These are phyloP conservation scores for Theobroma cacao DNA, from an alignment of 345 rosid genomes.

Conservation along the genomic window DNA sequence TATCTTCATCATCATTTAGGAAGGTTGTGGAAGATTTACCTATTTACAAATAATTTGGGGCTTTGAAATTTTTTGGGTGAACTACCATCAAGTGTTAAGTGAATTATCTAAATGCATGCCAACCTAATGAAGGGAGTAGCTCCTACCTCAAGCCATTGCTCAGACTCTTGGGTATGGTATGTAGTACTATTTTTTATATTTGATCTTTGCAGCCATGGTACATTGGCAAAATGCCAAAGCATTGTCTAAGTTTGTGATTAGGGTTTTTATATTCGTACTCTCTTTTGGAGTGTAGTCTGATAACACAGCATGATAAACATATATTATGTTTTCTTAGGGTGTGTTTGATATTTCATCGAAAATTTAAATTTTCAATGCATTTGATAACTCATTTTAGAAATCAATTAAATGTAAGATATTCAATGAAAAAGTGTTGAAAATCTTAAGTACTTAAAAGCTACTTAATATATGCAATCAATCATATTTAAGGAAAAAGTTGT, in stretches of 20 bases:
- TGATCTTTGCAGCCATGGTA: neutral
- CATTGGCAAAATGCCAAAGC: neutral
- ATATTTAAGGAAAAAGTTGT: no score
- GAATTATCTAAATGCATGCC: neutral
- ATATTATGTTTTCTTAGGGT: neutral
- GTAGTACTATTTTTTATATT: neutral
- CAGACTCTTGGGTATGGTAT: neutral
- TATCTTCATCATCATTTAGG: neutral
- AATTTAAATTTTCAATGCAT: no score
- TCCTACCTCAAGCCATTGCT: neutral
- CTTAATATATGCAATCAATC: no score
- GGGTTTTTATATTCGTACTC: neutral
- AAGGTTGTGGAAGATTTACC: neutral
- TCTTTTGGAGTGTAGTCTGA: neutral
- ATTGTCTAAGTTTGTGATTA: neutral
- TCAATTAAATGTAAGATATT: no score
- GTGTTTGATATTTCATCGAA: no score
- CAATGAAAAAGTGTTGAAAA: no score
- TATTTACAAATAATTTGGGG: neutral
- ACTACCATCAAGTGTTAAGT: neutral
- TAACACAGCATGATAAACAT: neutral
- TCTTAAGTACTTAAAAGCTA: no score
- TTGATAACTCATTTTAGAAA: no score
- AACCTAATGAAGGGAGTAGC: neutral
- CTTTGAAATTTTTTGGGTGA: neutral